A percentile compares a stretch with the other conserved stretches of the same genome.
These are phyloP conservation scores for Puccinia hordei DNA, from an alignment of 1,284 basidiomycete species.

Conservation along the genomic window DNA sequence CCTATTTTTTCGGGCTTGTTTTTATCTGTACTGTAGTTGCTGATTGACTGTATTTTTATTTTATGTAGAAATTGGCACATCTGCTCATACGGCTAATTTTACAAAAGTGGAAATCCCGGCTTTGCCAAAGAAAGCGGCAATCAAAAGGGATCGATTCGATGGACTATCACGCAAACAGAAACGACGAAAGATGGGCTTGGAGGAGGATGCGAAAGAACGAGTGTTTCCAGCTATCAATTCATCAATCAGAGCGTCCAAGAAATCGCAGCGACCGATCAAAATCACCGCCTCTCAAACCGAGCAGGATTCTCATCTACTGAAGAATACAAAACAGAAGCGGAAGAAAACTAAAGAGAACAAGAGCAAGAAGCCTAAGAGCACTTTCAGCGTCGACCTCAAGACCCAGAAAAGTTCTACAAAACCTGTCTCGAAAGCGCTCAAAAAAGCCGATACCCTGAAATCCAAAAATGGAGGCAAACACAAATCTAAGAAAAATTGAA, in stretches of 20 bases:
- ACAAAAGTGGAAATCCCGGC: not conserved
- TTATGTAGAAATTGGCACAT: slow-evolving; percentile 36
- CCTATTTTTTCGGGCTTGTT: not conserved
- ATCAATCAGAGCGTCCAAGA: slow-evolving; percentile 43
- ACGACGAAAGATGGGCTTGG: slow-evolving; percentile 43
- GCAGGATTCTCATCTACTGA: slow-evolving; percentile 16
- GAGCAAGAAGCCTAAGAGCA: slow-evolving; percentile 21
- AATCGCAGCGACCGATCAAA: slow-evolving; percentile 38
- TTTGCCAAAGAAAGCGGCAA: not conserved
- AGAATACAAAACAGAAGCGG: slow-evolving; percentile 3
- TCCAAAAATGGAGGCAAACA: not conserved
- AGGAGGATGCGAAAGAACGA: slow-evolving; percentile 43
- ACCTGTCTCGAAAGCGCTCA: not conserved
- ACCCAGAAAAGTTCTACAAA: not conserved
- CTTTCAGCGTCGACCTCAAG: slow-evolving; percentile 7
- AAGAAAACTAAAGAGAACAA: slow-evolving; percentile 28
- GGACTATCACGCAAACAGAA: slow-evolving; percentile 47
- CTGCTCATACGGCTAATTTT: slow-evolving; percentile 48
- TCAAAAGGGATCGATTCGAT: slow-evolving; percentile 47
- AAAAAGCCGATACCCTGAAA: not conserved
- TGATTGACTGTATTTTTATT: not conserved
- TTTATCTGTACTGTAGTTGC: not conserved
- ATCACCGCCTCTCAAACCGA: slow-evolving; percentile 35
- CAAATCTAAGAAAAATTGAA: slow-evolving; percentile 1
- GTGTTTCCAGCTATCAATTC: slow-evolving; percentile 30